Evolutionary conservation across 73 alveolate genomes (phyloP).

Genomic region (Uronychia binucleata): DNA sequence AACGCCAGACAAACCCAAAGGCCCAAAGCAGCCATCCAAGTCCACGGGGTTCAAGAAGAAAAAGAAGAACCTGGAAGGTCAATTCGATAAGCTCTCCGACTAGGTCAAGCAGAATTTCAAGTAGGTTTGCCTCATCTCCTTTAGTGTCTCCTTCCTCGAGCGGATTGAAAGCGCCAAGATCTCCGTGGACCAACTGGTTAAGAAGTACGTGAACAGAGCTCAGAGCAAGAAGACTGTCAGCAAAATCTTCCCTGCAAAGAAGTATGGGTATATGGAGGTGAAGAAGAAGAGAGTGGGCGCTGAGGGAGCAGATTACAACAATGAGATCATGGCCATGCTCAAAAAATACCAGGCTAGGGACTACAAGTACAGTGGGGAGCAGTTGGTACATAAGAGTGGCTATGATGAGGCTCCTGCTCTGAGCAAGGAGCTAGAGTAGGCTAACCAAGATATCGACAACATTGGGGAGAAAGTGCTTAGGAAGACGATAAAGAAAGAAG

Average conservation of each 20-base stretch:
- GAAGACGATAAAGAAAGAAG: neutral
- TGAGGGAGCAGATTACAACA: neutral
- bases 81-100: neutral
- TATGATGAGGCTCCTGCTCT: neutral
- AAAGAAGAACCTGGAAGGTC: neutral
- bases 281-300: neutral
- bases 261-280: conserved; percentile 17
- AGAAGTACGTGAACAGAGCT: conserved; percentile 9
- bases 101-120: neutral
- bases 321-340: neutral
- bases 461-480: neutral
- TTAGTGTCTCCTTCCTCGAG: neutral
- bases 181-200: conserved; percentile 5
- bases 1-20: neutral
- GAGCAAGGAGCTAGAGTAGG: neutral
- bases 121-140: neutral
- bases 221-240: conserved; percentile 28
- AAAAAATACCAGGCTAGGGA: neutral
- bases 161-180: neutral
- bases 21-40: too few species aligned
- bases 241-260: conserved; percentile 43
- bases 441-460: neutral
- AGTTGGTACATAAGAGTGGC: neutral
- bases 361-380: neutral
- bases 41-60: neutral